Evolutionary conservation across 352 stramenopile species (phyloP), one percentile per base, ranked within the genome.

Genomic region (Phytophthora aleatoria): DNA sequence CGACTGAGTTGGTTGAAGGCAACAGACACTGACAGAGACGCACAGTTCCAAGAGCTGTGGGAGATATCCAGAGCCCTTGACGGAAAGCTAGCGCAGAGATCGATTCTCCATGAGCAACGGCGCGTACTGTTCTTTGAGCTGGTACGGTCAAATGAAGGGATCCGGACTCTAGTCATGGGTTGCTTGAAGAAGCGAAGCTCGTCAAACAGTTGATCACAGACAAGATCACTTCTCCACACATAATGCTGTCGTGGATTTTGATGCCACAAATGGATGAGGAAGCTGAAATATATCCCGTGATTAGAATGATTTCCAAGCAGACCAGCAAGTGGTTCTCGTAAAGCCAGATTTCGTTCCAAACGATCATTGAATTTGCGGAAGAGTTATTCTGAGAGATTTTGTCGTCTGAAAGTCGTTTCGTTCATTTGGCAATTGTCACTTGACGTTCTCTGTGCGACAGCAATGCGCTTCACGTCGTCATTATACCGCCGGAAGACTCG

Each of bases 401-500:
- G 35, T 41, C 12, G 35, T n/a, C 12, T 41, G 8, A 41, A 41
- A 38, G 8, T n/a, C 3, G 35, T 33, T 33, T 33, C 28, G 28
- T 33, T 33, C 7, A 15, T 12, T 43, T 43, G 12, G 12, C 20
- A 20, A 20, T 20, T 20, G 20, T 20, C 20, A 20, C 20, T 20
- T 20, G 39, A 15, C 8, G 3, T 11, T 15, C 35, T 3, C 35
- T 41, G 35, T 5, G 6, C 39, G 26, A 31, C 13, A 27, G 45
- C 15, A 53, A 53, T 53, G 47, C 3, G 16, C 15, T 26, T 24
- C 11, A 5, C 47, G 16, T n/a, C 47, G 6, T 42, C 47, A 9
- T 15, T 28, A 52, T 52, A 35, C 13, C 47, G 5, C 26, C 30
- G 30, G n/a, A 53, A 41, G 47, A 11, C 15, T 42, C 47, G 47